phyloP scores from a whole-genome alignment of 1,284 basidiomycete genomes.

The Athelia psychrophila region DNA sequence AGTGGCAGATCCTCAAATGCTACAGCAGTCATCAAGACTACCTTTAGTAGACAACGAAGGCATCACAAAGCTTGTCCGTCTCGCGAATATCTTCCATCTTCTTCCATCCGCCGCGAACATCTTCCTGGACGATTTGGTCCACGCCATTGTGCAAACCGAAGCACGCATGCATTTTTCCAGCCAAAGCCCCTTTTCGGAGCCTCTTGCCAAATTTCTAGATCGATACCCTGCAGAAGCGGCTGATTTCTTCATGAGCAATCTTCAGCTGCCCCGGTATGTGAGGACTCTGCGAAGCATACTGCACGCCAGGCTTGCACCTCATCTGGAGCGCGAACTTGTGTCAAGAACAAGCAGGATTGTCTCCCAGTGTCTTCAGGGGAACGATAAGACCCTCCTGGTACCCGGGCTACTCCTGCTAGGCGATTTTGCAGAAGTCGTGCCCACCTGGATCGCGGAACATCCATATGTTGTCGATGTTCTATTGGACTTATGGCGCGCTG shows the following conservation, averaged over 20 bases:
- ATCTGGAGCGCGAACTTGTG: slow-evolving; percentile 73
- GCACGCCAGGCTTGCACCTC: slow-evolving; percentile 73
- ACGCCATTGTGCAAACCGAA: slow-evolving; percentile 92
- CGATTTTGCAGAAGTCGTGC: slow-evolving; percentile 70
- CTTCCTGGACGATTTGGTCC: slow-evolving; percentile 87
- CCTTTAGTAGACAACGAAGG: slow-evolving; percentile 88
- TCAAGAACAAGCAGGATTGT: slow-evolving; percentile 65
- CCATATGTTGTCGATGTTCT: slow-evolving; percentile 66
- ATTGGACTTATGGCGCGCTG: slow-evolving; percentile 69
- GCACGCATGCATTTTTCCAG: slow-evolving; percentile 87
- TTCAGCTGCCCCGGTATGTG: slow-evolving; percentile 74
- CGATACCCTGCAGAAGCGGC: slow-evolving; percentile 87
- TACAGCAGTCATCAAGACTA: slow-evolving; percentile 75
- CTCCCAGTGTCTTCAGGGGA: slow-evolving; percentile 53
- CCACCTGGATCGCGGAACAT: slow-evolving; percentile 74
- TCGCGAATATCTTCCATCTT: slow-evolving; percentile 97
- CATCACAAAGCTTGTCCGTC: slow-evolving; percentile 89
- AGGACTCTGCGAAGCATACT: slow-evolving; percentile 82
- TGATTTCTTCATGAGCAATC: slow-evolving; percentile 80
- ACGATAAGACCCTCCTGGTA: slow-evolving; percentile 52
- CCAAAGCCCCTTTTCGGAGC: slow-evolving; percentile 92
- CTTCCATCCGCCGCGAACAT: slow-evolving; percentile 91
- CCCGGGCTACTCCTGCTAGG: slow-evolving; percentile 76
- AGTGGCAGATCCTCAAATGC: slow-evolving; percentile 83
- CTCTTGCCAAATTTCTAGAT: slow-evolving; percentile 89